phyloP scores from a whole-genome alignment of 2,329 filamentous ascomycete species.

The Tolypocladium endophyticum region DNA sequence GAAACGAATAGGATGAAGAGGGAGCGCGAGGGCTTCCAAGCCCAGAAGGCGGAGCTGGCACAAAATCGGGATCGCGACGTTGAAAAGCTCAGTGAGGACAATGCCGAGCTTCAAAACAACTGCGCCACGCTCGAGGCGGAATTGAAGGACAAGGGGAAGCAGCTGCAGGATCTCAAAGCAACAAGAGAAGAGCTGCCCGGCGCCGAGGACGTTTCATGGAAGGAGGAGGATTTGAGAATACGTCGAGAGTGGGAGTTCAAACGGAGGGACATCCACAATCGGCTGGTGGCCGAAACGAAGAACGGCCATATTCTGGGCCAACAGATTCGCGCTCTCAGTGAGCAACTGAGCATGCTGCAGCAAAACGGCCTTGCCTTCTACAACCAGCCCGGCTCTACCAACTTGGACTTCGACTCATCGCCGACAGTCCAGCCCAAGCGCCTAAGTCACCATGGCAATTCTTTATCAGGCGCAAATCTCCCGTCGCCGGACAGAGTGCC shows the following conservation, averaged over 20 bases:
- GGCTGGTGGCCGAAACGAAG: conserved; percentile 35
- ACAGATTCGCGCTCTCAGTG: conserved; percentile 32
- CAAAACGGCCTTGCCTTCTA: conserved; percentile 33
- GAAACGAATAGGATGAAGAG: conserved; percentile 50
- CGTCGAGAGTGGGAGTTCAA: conserved; percentile 45
- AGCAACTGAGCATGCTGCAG: conserved; percentile 33
- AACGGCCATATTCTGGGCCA: conserved; percentile 34
- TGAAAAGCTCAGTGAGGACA: conserved; percentile 42
- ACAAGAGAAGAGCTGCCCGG: conserved; percentile 54
- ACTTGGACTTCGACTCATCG: conserved; percentile 36
- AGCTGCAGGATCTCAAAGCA: conserved; percentile 65
- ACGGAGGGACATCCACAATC: conserved; percentile 41
- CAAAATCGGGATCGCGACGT: conserved; percentile 40
- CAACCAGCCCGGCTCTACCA: conserved; percentile 31
- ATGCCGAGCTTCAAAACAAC: conserved; percentile 53
- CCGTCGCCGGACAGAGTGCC: conserved; percentile 29
- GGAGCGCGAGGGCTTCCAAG: conserved; percentile 42
- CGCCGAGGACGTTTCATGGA: conserved; percentile 48
- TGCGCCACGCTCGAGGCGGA: conserved; percentile 58
- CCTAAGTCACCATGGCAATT: conserved; percentile 37
- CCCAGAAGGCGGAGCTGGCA: conserved; percentile 40
- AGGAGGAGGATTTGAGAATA: conserved; percentile 38
- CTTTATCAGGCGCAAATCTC: conserved; percentile 29
- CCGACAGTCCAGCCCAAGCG: conserved; percentile 32
- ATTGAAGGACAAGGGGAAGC: conserved; percentile 53